These are phyloP conservation scores for Daldinia concentrica DNA, from an alignment of 495 filamentous ascomycete species.

Conservation along the genomic window DNA sequence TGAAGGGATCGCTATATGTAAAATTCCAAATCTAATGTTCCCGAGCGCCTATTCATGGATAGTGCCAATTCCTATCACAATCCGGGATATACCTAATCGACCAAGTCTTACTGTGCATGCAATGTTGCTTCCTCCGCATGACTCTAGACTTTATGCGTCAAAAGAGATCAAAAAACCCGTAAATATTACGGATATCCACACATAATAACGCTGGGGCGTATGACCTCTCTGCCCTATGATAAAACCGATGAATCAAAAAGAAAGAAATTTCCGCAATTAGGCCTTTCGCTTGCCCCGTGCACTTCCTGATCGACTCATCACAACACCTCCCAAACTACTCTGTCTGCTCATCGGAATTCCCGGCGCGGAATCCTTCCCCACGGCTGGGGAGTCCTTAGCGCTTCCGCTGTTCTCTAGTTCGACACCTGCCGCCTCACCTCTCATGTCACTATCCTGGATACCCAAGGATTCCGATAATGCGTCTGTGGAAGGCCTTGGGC, in stretches of 20 bases:
- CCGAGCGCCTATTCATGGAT: constrained; percentile 4
- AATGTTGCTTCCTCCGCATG: not conserved
- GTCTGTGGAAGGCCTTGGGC: constrained; percentile 55
- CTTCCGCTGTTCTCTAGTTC: constrained; percentile 32
- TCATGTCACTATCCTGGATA: constrained; percentile 49
- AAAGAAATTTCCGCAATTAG: constrained; percentile 7
- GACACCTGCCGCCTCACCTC: constrained; percentile 30
- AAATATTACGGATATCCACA: not conserved
- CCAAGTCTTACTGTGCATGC: not conserved
- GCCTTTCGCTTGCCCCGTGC: constrained; percentile 48
- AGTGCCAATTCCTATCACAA: not conserved
- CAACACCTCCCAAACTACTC: constrained; percentile 58
- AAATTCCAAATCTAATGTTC: not conserved
- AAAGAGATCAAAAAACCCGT: not conserved
- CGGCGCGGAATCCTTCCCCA: constrained; percentile 36
- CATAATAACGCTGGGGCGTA: not conserved
- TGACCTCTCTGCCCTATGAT: not conserved
- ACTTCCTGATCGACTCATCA: constrained; percentile 58
- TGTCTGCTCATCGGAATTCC: constrained; percentile 61
- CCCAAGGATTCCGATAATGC: constrained; percentile 53
- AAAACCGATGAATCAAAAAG: not conserved
- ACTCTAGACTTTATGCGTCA: not conserved
- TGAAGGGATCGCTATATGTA: not conserved
- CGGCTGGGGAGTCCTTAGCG: constrained; percentile 51
- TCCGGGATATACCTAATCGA: not conserved